Conservation (phyloP, 805 yeast species). For the Debaryomyces maramus region DNA sequence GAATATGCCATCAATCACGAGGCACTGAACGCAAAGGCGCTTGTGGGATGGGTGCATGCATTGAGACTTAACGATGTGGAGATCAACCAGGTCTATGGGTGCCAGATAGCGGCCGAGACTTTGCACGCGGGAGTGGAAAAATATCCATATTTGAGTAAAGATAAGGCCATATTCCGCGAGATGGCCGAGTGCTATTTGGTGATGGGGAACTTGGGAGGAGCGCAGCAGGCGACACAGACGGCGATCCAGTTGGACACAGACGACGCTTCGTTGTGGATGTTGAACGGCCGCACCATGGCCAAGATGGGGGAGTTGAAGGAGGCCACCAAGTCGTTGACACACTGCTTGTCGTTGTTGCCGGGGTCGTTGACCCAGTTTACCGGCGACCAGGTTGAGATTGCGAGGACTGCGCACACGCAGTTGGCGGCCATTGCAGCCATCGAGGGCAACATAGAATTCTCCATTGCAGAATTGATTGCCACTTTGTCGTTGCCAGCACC, state of each 20-base stretch:
- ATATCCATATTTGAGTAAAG: slow-evolving; percentile 39
- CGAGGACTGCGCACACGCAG: slow-evolving; percentile 54
- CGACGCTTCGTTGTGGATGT: slow-evolving; percentile 49
- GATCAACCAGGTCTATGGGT: slow-evolving; percentile 39
- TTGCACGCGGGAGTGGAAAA: slow-evolving; percentile 38
- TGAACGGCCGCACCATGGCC: slow-evolving; percentile 50
- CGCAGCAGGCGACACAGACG: slow-evolving; percentile 48
- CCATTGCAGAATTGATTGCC: slow-evolving; percentile 50
- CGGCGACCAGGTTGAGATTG: slow-evolving; percentile 43
- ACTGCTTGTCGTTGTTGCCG: slow-evolving; percentile 44
- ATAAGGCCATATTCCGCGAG: slow-evolving; percentile 46
- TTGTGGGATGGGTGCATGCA: slow-evolving; percentile 44
- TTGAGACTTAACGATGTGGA: slow-evolving; percentile 23
- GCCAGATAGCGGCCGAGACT: slow-evolving; percentile 40
- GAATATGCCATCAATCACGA: slow-evolving; percentile 45
- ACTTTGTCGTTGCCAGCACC: slow-evolving; percentile 54
- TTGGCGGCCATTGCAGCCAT: slow-evolving; percentile 55
- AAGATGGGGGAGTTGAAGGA: slow-evolving; percentile 44
- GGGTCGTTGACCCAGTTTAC: slow-evolving; percentile 26
- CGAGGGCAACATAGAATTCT: slow-evolving; percentile 49
- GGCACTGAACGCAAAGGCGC: slow-evolving; percentile 39
- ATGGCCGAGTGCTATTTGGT: slow-evolving; percentile 52
- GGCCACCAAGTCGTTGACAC: slow-evolving; percentile 49
- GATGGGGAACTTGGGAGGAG: slow-evolving; percentile 49
- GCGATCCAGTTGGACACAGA: slow-evolving; percentile 38